Conservation (phyloP, 1,139 yeast genomes). For the Suhomyces guaymorum region DNA sequence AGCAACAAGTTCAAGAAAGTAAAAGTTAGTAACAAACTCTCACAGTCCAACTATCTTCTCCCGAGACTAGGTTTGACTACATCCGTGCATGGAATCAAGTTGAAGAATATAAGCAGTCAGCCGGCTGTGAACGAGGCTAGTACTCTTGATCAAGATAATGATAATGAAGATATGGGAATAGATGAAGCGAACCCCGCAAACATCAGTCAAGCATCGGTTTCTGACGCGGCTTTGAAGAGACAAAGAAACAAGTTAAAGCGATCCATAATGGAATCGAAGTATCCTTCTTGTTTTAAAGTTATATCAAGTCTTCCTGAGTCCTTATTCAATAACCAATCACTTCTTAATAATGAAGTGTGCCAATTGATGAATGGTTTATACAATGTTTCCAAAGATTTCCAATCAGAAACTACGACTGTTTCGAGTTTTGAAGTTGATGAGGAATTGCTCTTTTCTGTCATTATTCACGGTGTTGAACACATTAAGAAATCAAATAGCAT, state of each 20-base stretch:
- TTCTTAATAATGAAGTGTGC: constrained; percentile 36
- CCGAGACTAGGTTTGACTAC: constrained; percentile 53
- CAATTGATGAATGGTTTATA: constrained; percentile 24
- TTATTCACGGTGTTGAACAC: constrained; percentile 32
- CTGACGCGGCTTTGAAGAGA: constrained; percentile 37
- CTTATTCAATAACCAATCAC: constrained; percentile 37
- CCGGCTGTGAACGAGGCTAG: constrained; percentile 31
- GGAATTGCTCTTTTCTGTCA: constrained; percentile 40
- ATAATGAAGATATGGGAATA: constrained; percentile 46
- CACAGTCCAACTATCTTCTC: constrained; percentile 42
- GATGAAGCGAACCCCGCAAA: constrained; percentile 23
- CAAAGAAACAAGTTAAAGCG: constrained; percentile 37
- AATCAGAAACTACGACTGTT: constrained; percentile 25
- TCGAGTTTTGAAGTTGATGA: constrained; percentile 40
- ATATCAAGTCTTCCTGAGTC: constrained; percentile 40
- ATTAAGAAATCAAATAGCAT: constrained; percentile 11
- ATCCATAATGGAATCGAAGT: constrained; percentile 35
- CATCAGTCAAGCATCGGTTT: constrained; percentile 20
- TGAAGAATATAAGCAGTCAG: constrained; percentile 11
- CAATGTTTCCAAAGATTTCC: constrained; percentile 21
- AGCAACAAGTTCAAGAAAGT: constrained; percentile 16
- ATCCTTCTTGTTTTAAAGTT: constrained; percentile 40
- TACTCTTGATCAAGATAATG: constrained; percentile 37
- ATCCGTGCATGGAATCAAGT: constrained; percentile 46
- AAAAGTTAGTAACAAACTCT: constrained; percentile 33